Evolutionary conservation across 495 filamentous ascomycete species (phyloP).

Genomic region (Neurospora africana): DNA sequence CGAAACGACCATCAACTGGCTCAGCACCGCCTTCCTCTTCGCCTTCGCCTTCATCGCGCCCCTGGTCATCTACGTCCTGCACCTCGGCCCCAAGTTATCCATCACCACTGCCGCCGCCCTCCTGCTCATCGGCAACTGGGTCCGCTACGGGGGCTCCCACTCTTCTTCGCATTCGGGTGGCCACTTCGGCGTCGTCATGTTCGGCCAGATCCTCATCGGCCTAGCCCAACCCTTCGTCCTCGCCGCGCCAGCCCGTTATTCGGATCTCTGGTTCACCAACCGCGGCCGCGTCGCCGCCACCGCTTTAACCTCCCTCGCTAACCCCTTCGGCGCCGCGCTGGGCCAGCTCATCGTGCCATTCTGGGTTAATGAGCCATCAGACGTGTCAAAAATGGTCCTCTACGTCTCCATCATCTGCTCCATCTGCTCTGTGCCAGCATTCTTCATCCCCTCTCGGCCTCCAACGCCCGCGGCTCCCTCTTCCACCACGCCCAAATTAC

Average conservation of each 20-base stretch:
- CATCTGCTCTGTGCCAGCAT: conserved; percentile 61
- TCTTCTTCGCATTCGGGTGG: conserved; percentile 32
- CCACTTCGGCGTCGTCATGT: conserved; percentile 67
- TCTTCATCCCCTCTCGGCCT: conserved; percentile 72
- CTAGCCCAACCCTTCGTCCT: conserved; percentile 89
- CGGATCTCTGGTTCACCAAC: conserved; percentile 89
- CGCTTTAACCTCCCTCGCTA: conserved; percentile 72
- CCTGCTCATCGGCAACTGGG: conserved; percentile 78
- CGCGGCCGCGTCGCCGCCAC: conserved; percentile 77
- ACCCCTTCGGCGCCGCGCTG: conserved; percentile 79
- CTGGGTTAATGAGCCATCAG: conserved; percentile 48
- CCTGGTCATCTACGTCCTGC: conserved; percentile 64
- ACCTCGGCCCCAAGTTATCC: conserved; percentile 66
- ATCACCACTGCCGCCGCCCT: conserved; percentile 65
- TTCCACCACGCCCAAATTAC: conserved; percentile 33
- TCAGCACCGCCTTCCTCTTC: conserved; percentile 78
- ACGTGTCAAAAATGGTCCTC: conserved; percentile 74
- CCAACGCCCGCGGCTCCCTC: conserved; percentile 57
- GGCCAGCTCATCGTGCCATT: conserved; percentile 78
- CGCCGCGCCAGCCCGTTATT: conserved; percentile 80
- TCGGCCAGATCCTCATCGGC: conserved; percentile 89
- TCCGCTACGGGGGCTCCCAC: conserved; percentile 74
- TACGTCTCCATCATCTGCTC: conserved; percentile 80
- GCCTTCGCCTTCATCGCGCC: conserved; percentile 67
- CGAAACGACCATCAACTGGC: conserved; percentile 81